phyloP scores from a whole-genome alignment of 129 eudicot genomes.

The Centaurea solstitialis region DNA sequence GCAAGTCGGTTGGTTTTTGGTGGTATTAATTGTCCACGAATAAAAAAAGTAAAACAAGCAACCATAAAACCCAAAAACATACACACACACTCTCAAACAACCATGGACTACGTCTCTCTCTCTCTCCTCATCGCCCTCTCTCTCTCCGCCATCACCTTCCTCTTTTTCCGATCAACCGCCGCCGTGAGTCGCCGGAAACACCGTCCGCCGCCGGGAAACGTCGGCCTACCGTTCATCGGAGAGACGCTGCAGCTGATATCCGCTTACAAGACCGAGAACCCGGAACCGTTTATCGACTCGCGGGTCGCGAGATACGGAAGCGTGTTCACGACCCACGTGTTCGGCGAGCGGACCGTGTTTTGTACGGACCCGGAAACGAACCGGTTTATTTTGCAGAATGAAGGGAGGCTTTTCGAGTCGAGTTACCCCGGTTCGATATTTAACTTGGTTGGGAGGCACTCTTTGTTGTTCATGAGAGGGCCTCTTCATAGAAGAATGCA shows the following conservation, averaged over 20 bases:
- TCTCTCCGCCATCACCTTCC: constrained; percentile 41
- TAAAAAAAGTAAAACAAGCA: not conserved
- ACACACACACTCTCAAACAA: constrained; percentile 9
- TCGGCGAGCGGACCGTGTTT: constrained; percentile 87
- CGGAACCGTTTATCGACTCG: constrained; percentile 89
- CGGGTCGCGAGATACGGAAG: constrained; percentile 71
- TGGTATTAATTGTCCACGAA: not conserved
- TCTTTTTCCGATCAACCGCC: constrained; percentile 38
- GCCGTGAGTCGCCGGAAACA: constrained; percentile 36
- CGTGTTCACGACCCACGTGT: constrained; percentile 82
- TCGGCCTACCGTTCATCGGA: constrained; percentile 82
- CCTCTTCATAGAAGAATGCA: constrained; percentile 80
- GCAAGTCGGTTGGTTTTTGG: not conserved
- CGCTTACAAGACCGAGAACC: constrained; percentile 91
- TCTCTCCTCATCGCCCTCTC: constrained; percentile 37
- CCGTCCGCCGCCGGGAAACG: constrained; percentile 73
- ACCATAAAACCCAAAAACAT: constrained; percentile 14
- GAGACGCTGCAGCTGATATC: constrained; percentile 92
- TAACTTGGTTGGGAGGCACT: constrained; percentile 75
- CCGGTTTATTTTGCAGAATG: constrained; percentile 80
- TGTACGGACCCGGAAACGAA: constrained; percentile 82
- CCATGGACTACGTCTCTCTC: constrained; percentile 29
- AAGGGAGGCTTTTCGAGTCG: constrained; percentile 80
- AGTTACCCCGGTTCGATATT: constrained; percentile 91
- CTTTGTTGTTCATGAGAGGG: constrained; percentile 80